These are phyloP conservation scores for Grosmannia huntii DNA, from an alignment of 2,329 filamentous ascomycete genomes.

Conservation along the genomic window DNA sequence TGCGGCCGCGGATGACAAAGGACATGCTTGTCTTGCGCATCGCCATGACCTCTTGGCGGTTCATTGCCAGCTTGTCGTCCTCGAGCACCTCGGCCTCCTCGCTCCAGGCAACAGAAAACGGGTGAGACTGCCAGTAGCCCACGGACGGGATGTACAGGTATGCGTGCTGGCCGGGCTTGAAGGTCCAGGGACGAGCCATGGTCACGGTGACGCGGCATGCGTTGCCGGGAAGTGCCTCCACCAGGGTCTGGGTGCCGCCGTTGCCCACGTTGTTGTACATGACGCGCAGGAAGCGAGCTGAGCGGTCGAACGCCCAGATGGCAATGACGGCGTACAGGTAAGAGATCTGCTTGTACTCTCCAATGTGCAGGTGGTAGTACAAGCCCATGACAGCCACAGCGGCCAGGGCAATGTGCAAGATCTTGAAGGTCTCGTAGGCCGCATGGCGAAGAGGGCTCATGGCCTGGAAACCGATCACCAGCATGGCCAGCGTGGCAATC, in stretches of 20 bases:
- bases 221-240: constrained; percentile 66
- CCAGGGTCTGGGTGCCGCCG: constrained; percentile 53
- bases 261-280: constrained; percentile 53
- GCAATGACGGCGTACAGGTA: constrained; percentile 49
- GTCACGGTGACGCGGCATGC: constrained; percentile 61
- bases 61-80: constrained; percentile 45
- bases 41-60: constrained; percentile 42
- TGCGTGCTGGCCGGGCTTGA: constrained; percentile 63
- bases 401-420: constrained; percentile 55
- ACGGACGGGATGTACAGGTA: constrained; percentile 67
- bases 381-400: constrained; percentile 47
- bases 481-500: constrained; percentile 46
- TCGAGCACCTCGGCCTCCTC: constrained; percentile 45
- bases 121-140: constrained; percentile 63
- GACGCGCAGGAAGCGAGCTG: constrained; percentile 44
- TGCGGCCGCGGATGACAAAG: constrained; percentile 60
- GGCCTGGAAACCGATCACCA: constrained; percentile 54
- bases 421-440: constrained; percentile 68
- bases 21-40: constrained; percentile 54
- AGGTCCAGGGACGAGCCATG: constrained; percentile 65
- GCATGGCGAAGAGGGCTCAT: constrained; percentile 61
- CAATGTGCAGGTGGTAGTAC: constrained; percentile 52
- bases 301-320: constrained; percentile 56
- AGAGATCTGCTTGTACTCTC: constrained; percentile 39
- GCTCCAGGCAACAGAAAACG: constrained; percentile 69